Evolutionary conservation across 2,329 filamentous ascomycete genomes (phyloP), one percentile per base, ranked within the genome.

Genomic region (Clathrospora elynae): DNA sequence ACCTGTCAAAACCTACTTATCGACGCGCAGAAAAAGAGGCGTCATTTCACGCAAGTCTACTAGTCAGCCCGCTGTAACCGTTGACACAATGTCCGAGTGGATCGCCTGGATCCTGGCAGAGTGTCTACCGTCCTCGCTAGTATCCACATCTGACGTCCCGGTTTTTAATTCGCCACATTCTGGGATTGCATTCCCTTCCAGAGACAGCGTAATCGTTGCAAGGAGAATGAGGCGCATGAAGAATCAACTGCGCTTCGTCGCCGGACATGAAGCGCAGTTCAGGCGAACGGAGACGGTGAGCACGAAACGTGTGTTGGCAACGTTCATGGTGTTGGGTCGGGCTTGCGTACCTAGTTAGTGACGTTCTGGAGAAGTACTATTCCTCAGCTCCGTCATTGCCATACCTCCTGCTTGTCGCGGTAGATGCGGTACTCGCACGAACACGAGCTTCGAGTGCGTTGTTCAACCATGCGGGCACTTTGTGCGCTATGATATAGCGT

Each of bases 1-100:
- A n/a, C n/a, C n/a, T n/a, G n/a, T n/a, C n/a, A n/a, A n/a, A n/a
- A n/a, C n/a, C n/a, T 25, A 13, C 33, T 32, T 36, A 46, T 19
- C 24, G 35, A 30, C 32, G 33, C 38, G 39, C 38, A 46, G 26
- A 33, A 22, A 31, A 14, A 42, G 23, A 30, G n/a, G n/a, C n/a
- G n/a, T n/a, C n/a, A n/a, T n/a, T n/a, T n/a, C n/a, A n/a, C n/a
- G n/a, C n/a, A n/a, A n/a, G n/a, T n/a, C n/a, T n/a, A n/a, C n/a
- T n/a, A n/a, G n/a, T n/a, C n/a, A n/a, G 35, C n/a, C 29, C 43
- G 33, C 34, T 42, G 26, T 18, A 23, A 31, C n/a, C n/a, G n/a
- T n/a, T n/a, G n/a, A n/a, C n/a, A 42, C 43, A 49, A 43, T 52
- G 49, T 52, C 49, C 49, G 49, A 41, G 51, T 34, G 30, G 39